Base-by-base conservation (phyloP, 768 basidiomycete species). In the Sporobolomyces pararoseus region DNA sequence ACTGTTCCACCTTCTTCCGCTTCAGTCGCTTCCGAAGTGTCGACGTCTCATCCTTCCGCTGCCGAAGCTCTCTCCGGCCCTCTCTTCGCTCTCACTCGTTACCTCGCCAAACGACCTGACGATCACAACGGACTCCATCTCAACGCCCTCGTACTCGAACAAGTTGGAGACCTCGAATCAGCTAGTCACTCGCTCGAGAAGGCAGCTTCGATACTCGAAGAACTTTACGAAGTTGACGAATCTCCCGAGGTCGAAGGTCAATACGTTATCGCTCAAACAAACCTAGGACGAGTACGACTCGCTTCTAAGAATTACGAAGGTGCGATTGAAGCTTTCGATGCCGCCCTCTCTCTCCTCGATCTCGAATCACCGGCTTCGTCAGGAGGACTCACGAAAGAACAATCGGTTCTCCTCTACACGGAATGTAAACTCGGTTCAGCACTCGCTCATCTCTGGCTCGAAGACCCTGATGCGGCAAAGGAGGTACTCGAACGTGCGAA, bases 211-310 rank as follows among this genome's bases (percentile, higher is more conserved):
- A 82, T 92, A 14, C 81, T 98, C n/a, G 95, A 98, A 79, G 83
- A 85, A 2, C 84, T 84, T 32, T 99, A 96, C 80, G 96, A 99
- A 78, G 86, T 88, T 62, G 85, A 85, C 19, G 96, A 99, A 79
- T 88, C 91, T 62, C 79, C 87, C 1, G 80, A 82, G 29, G 85
- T 91, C 16, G 96, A 97, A 79, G 81, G 83, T 58, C 87, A 85
- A 62, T 99, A 88, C 76, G 86, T 85, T 7, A 85, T 92, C 46
- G 90, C 93, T 0, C 89, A 93, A 71, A 81, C 85, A 29, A 95
- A 89, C 67, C 81, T 91, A 12, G 96, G 88, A 0, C 86, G 96
- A 14, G 78, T 95, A 31, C 83, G 85, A 25, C 80, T 95, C n/a
- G 82, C 87, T 0, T 76, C 83, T 4, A 80, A 81, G 17, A 83